Evolutionary conservation across 768 basidiomycete genomes (phyloP).

Genomic region (Russula sp.): DNA sequence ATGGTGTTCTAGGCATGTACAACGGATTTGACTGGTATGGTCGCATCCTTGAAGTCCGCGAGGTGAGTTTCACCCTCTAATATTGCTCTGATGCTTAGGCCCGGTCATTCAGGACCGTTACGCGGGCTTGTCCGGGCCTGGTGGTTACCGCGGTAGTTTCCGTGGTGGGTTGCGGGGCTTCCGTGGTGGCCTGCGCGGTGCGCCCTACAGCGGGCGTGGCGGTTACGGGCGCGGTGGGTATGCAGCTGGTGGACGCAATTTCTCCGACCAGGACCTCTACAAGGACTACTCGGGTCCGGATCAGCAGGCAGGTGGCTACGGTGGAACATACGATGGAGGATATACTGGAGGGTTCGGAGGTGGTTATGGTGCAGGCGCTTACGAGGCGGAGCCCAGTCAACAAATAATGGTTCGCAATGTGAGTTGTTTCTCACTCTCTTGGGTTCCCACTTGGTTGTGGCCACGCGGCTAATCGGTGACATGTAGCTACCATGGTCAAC

Average conservation of each 20-base stretch:
- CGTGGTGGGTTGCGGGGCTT: slow-evolving; percentile 35
- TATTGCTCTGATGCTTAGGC: background rate
- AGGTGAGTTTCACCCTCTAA: slow-evolving; percentile 44
- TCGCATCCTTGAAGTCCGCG: slow-evolving; percentile 89
- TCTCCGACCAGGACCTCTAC: slow-evolving; percentile 85
- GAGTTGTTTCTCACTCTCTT: slow-evolving; percentile 34
- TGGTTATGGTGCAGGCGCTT: slow-evolving; percentile 33
- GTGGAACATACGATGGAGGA: slow-evolving; percentile 33
- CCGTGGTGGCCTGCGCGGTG: slow-evolving; percentile 49
- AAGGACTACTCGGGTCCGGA: slow-evolving; percentile 92
- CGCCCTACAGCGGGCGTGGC: slow-evolving; percentile 43
- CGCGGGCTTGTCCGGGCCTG: slow-evolving; percentile 71
- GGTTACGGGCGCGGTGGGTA: slow-evolving; percentile 56
- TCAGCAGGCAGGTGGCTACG: slow-evolving; percentile 42
- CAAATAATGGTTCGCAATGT: slow-evolving; percentile 99
- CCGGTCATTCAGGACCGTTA: slow-evolving; percentile 63
- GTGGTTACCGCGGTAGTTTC: slow-evolving; percentile 51
- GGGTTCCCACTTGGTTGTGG: background rate
- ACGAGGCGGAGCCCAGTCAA: slow-evolving; percentile 76
- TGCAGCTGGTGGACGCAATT: slow-evolving; percentile 49
- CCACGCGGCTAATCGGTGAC: background rate
- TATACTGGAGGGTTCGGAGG: slow-evolving; percentile 29
- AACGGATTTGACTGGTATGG: slow-evolving; percentile 98
- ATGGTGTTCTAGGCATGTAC: slow-evolving; percentile 67
- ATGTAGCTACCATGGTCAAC: slow-evolving; percentile 94